A percentile compares a stretch with the other conserved stretches of the same genome.
Conservation (phyloP, 805 yeast genomes). For the Metschnikowia kunwiensis region DNA sequence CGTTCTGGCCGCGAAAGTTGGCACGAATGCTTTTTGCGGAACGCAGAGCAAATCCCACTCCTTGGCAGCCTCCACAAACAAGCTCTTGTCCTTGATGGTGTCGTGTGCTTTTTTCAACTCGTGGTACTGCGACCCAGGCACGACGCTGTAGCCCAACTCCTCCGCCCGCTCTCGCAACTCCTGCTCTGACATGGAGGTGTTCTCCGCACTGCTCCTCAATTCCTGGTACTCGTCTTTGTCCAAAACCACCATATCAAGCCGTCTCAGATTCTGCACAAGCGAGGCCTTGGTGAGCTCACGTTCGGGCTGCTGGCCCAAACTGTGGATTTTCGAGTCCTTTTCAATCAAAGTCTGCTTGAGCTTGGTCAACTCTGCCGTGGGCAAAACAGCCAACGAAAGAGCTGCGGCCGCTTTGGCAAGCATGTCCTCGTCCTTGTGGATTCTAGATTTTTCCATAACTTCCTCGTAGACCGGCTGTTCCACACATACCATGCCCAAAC, state of each 20-base stretch:
- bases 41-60: slow-evolving; percentile 50
- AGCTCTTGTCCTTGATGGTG: slow-evolving; percentile 16
- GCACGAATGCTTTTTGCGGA: slow-evolving; percentile 57
- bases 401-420: slow-evolving; percentile 10
- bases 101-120: slow-evolving; percentile 21
- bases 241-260: slow-evolving; percentile 16
- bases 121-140: slow-evolving; percentile 31
- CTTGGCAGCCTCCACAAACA: slow-evolving; percentile 41
- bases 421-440: slow-evolving; percentile 1
- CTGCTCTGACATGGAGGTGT: slow-evolving; percentile 16
- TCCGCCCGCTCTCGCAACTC: slow-evolving; percentile 31
- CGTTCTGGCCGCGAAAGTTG: slow-evolving; percentile 55
- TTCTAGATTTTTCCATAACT: slow-evolving; percentile 3
- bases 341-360: slow-evolving; percentile 16
- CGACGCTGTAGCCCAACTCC: slow-evolving; percentile 39
- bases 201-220: slow-evolving; percentile 7
- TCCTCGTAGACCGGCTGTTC: slow-evolving; percentile 2
- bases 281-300: slow-evolving; percentile 22
- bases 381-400: slow-evolving; percentile 14
- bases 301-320: slow-evolving; percentile 16
- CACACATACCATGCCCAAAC: slow-evolving; percentile 13
- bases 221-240: slow-evolving; percentile 17
- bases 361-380: slow-evolving; percentile 13
- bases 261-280: slow-evolving; percentile 15
- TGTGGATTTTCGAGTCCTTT: slow-evolving; percentile 28